Evolutionary conservation across 331 rosid genomes (phyloP), one percentile per base, ranked within the genome.

Genomic region (Malus hybrid): DNA sequence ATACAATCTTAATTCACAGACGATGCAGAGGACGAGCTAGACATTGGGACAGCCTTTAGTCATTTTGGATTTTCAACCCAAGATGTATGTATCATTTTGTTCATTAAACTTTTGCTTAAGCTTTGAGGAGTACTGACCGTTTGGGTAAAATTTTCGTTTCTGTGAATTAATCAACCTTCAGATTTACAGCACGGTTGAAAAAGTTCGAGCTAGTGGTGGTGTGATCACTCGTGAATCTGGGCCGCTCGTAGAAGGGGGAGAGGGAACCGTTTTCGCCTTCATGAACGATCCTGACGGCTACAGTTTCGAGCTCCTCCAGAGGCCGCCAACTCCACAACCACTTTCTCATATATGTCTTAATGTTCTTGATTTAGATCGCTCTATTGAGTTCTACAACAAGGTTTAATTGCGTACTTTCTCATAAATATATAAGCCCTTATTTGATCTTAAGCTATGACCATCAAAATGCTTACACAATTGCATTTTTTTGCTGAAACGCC

Each of bases 211-310:
- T 1, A 44, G 55, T 2, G 76, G 76, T 4, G 76, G 76, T 22
- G 66, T 36, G 60, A 73, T 73, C 77, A 26, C 77, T 8, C 77
- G 44, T 3, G 77, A 73, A 73, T 20, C 69, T 14, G 44, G 69
- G 20, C 29, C 44, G 3, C 7, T 61, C 6, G 44, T 28, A 60
- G 29, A 26, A 1, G 77, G 68, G 16, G 77, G 60, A 39, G 12
- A 39, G 29, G 48, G 7, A n/a, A 61, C n/a, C 13, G n/a, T 73
- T 15, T 73, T 29, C 6, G 69, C 77, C 29, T 60, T 75, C 65
- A 66, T 75, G 30, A 53, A 75, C 3, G 73, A 75, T 36, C 77
- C 77, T 14, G 10, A 73, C n/a, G 77, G 68, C 77, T 73, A 73
- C 68, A 73, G 58, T 42, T 73, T 73, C n/a, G 69, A 73, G 77